Conservation (phyloP, 495 filamentous ascomycete species). For the Aspergillus carlsbadensis region DNA sequence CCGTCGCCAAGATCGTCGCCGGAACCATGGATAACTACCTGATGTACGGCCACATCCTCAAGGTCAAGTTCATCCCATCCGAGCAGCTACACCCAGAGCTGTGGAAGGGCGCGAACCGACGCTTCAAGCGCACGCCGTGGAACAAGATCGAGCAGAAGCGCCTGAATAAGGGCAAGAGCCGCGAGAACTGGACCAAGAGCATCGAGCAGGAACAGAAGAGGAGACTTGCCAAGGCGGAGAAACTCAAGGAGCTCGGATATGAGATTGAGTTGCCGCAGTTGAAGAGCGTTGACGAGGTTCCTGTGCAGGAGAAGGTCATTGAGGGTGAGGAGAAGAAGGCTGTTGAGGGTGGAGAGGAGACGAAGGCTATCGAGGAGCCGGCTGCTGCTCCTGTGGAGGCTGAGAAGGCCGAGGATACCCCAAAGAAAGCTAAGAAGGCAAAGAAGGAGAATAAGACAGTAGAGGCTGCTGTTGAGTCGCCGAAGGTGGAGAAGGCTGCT, state of each 20-base stretch:
- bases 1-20: conserved; percentile 84
- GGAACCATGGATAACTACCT: conserved; percentile 98
- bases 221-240: conserved; percentile 63
- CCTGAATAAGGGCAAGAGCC: conserved; percentile 65
- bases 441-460: conserved; percentile 37
- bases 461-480: conserved; percentile 14
- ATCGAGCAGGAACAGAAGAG: conserved; percentile 68
- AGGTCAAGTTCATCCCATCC: conserved; percentile 72
- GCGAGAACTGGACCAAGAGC: conserved; percentile 73
- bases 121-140: conserved; percentile 84
- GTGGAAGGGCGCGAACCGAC: conserved; percentile 83
- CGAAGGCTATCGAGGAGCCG: conserved; percentile 8
- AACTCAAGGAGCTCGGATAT: conserved; percentile 80
- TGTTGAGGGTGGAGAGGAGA: conserved; percentile 20
- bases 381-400: conserved; percentile 28
- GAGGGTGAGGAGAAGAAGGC: conserved; percentile 29
- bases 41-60: conserved; percentile 87
- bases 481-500: conserved; percentile 9
- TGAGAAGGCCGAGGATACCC: conserved; percentile 30
- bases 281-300: conserved; percentile 63
- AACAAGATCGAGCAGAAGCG: conserved; percentile 76
- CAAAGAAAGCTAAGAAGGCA: conserved; percentile 30
- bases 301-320: conserved; percentile 31
- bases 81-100: conserved; percentile 77
- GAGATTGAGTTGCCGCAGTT: conserved; percentile 74